Evolutionary conservation across 805 yeast species (phyloP).

Genomic region (Spathaspora sp.): DNA sequence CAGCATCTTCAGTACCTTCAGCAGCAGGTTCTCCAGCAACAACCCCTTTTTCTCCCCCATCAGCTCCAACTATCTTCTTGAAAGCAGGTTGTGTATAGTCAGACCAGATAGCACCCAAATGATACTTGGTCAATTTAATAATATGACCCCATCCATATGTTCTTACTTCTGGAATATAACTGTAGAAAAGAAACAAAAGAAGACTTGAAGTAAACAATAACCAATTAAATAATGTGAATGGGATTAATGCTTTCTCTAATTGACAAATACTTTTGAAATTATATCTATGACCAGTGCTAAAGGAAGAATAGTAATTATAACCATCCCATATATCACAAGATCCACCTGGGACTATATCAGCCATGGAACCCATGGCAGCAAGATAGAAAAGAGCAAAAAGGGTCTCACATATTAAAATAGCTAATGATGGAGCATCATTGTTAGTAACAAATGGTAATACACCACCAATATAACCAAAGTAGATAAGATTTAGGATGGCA

Average conservation of each 20-base stretch:
- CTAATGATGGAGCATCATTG: conserved; percentile 2
- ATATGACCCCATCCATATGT: conserved; percentile 4
- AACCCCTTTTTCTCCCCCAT: background rate
- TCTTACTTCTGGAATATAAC: conserved; percentile 4
- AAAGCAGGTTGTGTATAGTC: background rate
- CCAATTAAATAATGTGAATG: conserved; percentile 9
- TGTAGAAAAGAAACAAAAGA: conserved; percentile 4
- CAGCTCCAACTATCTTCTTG: conserved; percentile 1
- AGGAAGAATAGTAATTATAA: background rate
- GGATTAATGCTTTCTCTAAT: conserved; percentile 3
- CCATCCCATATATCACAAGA: conserved; percentile 1
- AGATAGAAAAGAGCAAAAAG: conserved; percentile 4
- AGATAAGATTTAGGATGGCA: conserved; percentile 1
- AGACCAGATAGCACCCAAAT: conserved; percentile 8
- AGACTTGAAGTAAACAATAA: conserved; percentile 6
- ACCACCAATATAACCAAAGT: conserved; percentile 4
- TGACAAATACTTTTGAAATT: conserved; percentile 2
- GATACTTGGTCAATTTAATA: background rate
- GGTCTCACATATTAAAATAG: conserved; percentile 5
- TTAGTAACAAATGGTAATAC: conserved; percentile 1
- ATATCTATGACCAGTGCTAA: no score
- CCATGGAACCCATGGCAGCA: conserved; percentile 7
- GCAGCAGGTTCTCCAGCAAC: background rate
- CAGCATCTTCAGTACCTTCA: background rate
- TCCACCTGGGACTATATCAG: conserved; percentile 4